phyloP scores from a whole-genome alignment of 257 asterid species.

The Solanum peruvianum region DNA sequence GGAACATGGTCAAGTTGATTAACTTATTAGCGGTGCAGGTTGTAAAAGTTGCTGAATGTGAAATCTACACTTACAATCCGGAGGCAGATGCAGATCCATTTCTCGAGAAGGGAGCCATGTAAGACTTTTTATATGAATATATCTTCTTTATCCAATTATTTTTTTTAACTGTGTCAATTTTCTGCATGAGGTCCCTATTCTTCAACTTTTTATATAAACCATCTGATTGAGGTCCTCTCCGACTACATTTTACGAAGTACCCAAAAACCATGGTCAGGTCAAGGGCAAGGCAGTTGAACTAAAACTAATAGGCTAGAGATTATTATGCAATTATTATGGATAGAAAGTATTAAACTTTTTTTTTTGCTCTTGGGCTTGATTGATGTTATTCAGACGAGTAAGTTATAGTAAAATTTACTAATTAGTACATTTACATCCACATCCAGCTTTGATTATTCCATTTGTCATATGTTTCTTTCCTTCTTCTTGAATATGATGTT shows the following conservation, averaged over 20 bases:
- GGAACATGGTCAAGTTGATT: not conserved
- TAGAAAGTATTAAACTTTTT: not conserved
- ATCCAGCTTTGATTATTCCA: not conserved
- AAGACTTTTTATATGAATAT: conserved; percentile 5
- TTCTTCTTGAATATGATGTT: not conserved
- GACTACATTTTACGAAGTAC: not conserved
- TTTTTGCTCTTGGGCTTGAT: not conserved
- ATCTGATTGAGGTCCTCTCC: not conserved
- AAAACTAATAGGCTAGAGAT: not conserved
- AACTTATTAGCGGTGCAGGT: conserved; percentile 44
- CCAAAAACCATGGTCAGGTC: not conserved
- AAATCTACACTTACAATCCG: conserved; percentile 80
- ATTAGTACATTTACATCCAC: not conserved
- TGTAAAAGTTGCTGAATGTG: conserved; percentile 78
- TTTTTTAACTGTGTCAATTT: not conserved
- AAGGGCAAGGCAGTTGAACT: not conserved
- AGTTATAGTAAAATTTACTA: not conserved
- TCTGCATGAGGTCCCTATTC: not conserved
- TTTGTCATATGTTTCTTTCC: not conserved
- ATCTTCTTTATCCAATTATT: not conserved
- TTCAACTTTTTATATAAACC: not conserved
- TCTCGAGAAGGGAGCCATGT: conserved; percentile 87
- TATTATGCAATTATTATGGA: not conserved
- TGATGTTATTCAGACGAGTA: not conserved
- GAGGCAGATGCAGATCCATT: conserved; percentile 86